These are phyloP conservation scores for Verticillium nonalfalfae DNA, from an alignment of 2,329 filamentous ascomycete species.

Conservation along the genomic window DNA sequence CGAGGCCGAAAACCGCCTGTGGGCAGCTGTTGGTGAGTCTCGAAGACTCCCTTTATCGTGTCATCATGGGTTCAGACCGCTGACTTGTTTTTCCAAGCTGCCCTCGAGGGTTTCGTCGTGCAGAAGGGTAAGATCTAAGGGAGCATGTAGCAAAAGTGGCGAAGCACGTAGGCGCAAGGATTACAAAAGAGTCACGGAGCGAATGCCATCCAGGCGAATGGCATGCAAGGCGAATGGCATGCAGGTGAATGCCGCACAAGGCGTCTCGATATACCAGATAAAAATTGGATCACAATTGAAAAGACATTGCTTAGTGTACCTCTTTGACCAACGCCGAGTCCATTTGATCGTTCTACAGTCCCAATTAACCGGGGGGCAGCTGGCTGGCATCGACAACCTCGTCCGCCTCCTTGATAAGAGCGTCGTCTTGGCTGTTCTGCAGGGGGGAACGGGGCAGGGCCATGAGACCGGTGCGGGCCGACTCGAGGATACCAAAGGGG, in stretches of 20 bases:
- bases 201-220: not conserved
- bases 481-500: constrained; percentile 95
- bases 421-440: constrained; percentile 63
- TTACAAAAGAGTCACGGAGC: constrained; percentile 4
- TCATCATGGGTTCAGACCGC: too few species aligned
- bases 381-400: constrained; percentile 93
- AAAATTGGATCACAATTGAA: constrained; percentile 5
- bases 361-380: constrained; percentile 74
- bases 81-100: constrained; percentile 39
- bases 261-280: constrained; percentile 4
- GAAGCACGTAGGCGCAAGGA: not conserved
- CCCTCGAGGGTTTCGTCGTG: constrained; percentile 84
- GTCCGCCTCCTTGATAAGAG: constrained; percentile 74
- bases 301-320: constrained; percentile 11
- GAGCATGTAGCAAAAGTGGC: not conserved
- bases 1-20: constrained; percentile 91
- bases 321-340: constrained; percentile 12
- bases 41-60: too few species aligned
- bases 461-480: constrained; percentile 92
- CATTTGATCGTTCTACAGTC: constrained; percentile 10
- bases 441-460: constrained; percentile 90
- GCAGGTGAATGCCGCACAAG: too few species aligned
- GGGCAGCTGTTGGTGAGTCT: constrained; percentile 71
- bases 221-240: too few species aligned
- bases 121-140: constrained; percentile 74